A percentile compares a stretch with the other conserved stretches of the same genome.
phyloP scores from a whole-genome alignment of 345 rosid genomes.

The Rhodamnia rubescens region DNA sequence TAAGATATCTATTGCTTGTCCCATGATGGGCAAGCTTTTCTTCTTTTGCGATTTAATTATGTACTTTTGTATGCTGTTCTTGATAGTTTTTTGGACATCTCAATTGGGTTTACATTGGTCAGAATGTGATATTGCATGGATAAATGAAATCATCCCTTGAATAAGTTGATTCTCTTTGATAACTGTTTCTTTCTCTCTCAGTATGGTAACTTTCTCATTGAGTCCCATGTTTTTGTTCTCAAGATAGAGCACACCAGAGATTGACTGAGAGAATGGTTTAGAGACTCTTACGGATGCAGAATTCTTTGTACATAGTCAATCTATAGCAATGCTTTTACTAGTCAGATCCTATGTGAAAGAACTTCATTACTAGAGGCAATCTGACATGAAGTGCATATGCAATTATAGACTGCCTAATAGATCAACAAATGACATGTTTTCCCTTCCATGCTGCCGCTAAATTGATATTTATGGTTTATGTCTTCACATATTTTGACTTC shows the following conservation, averaged over 20 bases:
- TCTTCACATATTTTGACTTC: neutral
- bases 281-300: neutral
- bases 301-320: neutral
- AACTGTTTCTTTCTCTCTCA: neutral
- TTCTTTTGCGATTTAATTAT: neutral
- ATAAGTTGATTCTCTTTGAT: neutral
- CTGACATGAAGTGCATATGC: neutral
- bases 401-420: neutral
- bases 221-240: neutral
- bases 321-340: neutral
- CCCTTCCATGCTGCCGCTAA: neutral
- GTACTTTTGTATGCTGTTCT: rapidly evolving
- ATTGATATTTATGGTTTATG: neutral
- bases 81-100: neutral
- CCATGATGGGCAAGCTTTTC: neutral
- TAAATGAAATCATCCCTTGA: neutral
- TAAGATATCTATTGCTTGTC: slow-evolving; percentile 7
- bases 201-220: neutral
- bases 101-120: neutral
- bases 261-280: neutral
- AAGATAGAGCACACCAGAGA: rapidly evolving
- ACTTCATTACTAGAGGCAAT: neutral
- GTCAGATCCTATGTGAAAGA: neutral
- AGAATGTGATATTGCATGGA: neutral
- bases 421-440: neutral